These are phyloP conservation scores for Raphidocelis subcapitata DNA, from an alignment of 139 green algal species.

Conservation along the genomic window DNA sequence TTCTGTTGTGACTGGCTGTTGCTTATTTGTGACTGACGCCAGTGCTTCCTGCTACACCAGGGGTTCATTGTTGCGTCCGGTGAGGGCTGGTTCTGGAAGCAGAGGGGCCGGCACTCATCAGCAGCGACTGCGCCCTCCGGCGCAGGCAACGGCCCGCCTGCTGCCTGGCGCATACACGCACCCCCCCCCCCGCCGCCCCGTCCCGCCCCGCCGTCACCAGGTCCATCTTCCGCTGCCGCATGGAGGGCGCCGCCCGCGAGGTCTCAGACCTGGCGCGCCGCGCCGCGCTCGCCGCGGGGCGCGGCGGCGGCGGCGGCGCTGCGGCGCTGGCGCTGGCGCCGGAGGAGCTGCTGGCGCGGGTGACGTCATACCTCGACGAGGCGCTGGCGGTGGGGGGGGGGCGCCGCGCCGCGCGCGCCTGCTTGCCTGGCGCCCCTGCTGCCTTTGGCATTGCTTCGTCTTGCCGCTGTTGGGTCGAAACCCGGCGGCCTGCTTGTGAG, in stretches of 20 bases:
- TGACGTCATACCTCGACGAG: slow-evolving; percentile 22
- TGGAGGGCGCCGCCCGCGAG: slow-evolving; percentile 18
- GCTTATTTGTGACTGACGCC: no score
- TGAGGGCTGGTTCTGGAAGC: no score
- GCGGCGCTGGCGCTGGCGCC: slow-evolving; percentile 6
- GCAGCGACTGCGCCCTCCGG: no score
- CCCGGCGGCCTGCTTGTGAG: no score
- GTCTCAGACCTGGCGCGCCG: slow-evolving; percentile 15
- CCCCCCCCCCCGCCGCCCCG: slow-evolving; percentile 1
- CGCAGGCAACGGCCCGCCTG: not conserved
- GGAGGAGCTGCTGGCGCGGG: slow-evolving; percentile 22
- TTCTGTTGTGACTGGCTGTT: not conserved
- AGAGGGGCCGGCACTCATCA: no score
- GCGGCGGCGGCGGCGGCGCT: no score
- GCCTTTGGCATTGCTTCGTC: no score
- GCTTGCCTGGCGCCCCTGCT: not conserved
- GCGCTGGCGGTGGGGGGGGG: slow-evolving; percentile 21
- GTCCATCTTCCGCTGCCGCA: slow-evolving; percentile 8
- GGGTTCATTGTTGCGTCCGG: no score
- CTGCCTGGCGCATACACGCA: not conserved
- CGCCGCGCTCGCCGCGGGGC: slow-evolving; percentile 2
- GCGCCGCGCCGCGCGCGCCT: not conserved
- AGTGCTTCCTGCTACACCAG: no score
- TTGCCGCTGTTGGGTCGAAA: no score
- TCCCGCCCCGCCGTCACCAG: not conserved